Conservation (phyloP, 768 basidiomycete genomes). For the Fomitopsis serialis region DNA sequence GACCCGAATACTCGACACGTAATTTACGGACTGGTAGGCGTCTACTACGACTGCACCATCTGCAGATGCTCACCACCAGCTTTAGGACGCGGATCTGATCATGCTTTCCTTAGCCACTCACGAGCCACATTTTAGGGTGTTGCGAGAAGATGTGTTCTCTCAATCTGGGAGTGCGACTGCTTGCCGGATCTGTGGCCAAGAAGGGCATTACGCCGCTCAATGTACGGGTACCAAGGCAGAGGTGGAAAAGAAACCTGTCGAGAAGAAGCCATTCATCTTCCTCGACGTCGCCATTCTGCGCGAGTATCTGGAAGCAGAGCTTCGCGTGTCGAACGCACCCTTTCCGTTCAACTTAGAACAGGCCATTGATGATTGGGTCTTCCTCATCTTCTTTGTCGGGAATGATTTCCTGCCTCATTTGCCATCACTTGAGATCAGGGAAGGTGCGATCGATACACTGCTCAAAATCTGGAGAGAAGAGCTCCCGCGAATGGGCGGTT, state of each 20-base stretch:
- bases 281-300: conserved; percentile 93
- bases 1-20: conserved; percentile 95
- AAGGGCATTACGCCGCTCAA: conserved; percentile 92
- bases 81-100: conserved; percentile 95
- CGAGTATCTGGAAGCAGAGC: conserved; percentile 96
- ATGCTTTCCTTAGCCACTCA: conserved; percentile 98
- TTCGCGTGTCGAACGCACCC: conserved; percentile 68
- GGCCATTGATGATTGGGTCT: conserved; percentile 99
- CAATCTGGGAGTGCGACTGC: conserved; percentile 70
- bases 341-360: conserved; percentile 93
- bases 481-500: conserved; percentile 94
- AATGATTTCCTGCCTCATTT: conserved; percentile 99
- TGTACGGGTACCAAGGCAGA: conserved; percentile 80
- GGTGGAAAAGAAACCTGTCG: conserved; percentile 58
- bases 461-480: conserved; percentile 94
- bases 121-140: conserved; percentile 95
- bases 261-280: conserved; percentile 98
- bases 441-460: conserved; percentile 97
- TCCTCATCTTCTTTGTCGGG: conserved; percentile 99
- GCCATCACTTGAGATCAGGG: conserved; percentile 96
- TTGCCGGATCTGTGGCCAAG: conserved; percentile 91
- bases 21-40: conserved; percentile 88
- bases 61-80: conserved; percentile 8
- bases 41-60: background rate
- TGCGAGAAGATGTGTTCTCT: conserved; percentile 96